Evolutionary conservation across 345 rosid genomes (phyloP).

Genomic region (Salix dunnii): DNA sequence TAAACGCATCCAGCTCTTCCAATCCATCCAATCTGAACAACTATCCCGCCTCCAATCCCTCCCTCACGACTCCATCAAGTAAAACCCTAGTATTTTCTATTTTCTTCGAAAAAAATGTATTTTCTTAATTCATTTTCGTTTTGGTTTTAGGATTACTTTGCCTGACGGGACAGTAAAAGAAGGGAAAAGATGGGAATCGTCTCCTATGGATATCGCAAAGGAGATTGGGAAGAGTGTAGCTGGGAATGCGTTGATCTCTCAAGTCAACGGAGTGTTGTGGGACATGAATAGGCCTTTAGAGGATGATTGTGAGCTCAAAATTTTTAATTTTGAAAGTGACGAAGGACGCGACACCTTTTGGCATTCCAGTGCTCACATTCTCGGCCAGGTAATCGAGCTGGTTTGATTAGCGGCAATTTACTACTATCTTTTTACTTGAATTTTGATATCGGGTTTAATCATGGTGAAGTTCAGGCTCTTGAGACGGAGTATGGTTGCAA

Average conservation of each 20-base stretch:
- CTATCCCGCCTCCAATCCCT: slow-evolving; percentile 49
- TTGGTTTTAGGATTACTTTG: slow-evolving; percentile 50
- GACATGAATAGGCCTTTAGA: slow-evolving; percentile 87
- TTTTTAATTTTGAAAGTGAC: slow-evolving; percentile 65
- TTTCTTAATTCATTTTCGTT: not conserved
- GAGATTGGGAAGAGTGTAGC: slow-evolving; percentile 71
- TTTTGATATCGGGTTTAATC: not conserved
- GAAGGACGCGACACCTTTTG: slow-evolving; percentile 94
- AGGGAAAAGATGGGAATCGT: slow-evolving; percentile 76
- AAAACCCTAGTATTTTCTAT: not conserved
- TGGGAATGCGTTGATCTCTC: slow-evolving; percentile 62
- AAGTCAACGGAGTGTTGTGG: slow-evolving; percentile 80
- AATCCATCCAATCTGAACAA: slow-evolving; percentile 61
- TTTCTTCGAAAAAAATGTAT: not conserved
- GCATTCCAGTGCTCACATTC: slow-evolving; percentile 98
- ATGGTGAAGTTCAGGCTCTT: slow-evolving; percentile 47
- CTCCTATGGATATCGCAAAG: slow-evolving; percentile 71
- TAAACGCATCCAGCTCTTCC: slow-evolving; percentile 65
- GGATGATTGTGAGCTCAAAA: slow-evolving; percentile 66
- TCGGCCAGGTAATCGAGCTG: slow-evolving; percentile 69
- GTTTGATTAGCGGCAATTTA: not conserved
- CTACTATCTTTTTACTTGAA: not conserved
- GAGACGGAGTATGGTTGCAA: slow-evolving; percentile 85
- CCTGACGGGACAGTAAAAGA: slow-evolving; percentile 75
- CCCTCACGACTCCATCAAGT: slow-evolving; percentile 77